Conservation (phyloP, 371 early-diverging fungal species). For the Blakeslea trispora region DNA sequence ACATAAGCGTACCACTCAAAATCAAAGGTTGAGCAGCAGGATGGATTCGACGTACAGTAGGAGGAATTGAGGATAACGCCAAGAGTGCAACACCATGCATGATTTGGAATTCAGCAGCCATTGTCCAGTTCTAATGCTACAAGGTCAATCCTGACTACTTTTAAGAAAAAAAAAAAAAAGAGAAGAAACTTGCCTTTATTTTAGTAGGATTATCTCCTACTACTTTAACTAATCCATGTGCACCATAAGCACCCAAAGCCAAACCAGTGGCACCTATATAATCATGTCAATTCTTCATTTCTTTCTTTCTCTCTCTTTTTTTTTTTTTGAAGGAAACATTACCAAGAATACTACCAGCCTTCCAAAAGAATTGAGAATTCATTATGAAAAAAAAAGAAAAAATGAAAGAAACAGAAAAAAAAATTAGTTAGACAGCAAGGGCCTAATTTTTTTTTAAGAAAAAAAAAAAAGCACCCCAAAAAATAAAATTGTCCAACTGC, state of each 20-base stretch:
- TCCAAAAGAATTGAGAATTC: conserved; percentile 55
- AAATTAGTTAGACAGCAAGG: no score
- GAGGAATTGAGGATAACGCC: conserved; percentile 52
- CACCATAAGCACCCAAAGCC: conserved; percentile 74
- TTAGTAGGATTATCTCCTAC: conserved; percentile 62
- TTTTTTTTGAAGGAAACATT: no score
- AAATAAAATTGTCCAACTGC: no score
- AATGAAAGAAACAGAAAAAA: conserved; percentile 4
- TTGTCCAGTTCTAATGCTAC: conserved; percentile 67
- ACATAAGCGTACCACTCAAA: conserved; percentile 62
- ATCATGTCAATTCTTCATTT: neutral
- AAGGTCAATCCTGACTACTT: no score
- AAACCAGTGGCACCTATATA: conserved; percentile 68
- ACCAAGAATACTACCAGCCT: conserved; percentile 55
- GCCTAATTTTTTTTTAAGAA: no score
- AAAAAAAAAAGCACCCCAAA: no score
- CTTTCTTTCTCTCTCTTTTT: neutral
- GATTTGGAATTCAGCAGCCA: conserved; percentile 71
- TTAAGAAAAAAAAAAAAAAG: no score
- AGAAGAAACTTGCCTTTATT: conserved; percentile 35
- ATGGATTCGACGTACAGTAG: conserved; percentile 42
- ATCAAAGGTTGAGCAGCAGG: conserved; percentile 53
- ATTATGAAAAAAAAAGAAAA: conserved; percentile 21
- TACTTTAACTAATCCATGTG: conserved; percentile 71
- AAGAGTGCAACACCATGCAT: conserved; percentile 69